These are phyloP conservation scores for Clitopilus passeckerianus DNA, from an alignment of 768 basidiomycete genomes.

Conservation along the genomic window DNA sequence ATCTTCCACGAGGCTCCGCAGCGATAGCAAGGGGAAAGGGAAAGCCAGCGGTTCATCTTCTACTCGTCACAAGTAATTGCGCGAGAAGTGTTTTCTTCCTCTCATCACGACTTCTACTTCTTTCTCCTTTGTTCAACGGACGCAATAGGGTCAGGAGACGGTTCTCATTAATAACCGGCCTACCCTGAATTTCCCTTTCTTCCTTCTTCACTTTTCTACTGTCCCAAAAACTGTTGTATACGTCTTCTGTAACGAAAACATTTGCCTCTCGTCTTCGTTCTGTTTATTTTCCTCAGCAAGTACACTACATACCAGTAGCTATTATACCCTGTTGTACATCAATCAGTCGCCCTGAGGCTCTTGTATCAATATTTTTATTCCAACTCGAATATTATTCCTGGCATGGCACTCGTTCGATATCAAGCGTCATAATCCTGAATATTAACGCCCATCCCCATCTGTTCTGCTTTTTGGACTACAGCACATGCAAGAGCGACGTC, in stretches of 20 bases:
- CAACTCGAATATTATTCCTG: background rate
- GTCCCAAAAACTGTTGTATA: background rate
- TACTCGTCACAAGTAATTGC: background rate
- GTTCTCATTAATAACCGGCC: background rate
- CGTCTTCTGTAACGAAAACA: too few species aligned
- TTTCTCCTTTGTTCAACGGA: background rate
- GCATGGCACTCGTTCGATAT: background rate
- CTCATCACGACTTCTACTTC: background rate
- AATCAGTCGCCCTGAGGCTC: background rate
- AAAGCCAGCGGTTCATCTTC: too few species aligned
- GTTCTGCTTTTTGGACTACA: slow-evolving; percentile 58
- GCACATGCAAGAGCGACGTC: slow-evolving; percentile 78
- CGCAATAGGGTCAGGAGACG: background rate
- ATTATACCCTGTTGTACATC: background rate
- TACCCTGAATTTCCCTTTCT: background rate
- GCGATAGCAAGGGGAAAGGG: too few species aligned
- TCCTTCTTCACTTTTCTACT: background rate
- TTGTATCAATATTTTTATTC: background rate
- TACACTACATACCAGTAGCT: background rate
- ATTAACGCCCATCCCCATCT: slow-evolving; percentile 43
- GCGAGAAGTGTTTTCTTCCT: background rate
- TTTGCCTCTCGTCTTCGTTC: too few species aligned
- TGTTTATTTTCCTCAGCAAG: background rate
- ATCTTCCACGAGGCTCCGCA: background rate
- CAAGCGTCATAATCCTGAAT: slow-evolving; percentile 40